Evolutionary conservation across 2,329 filamentous ascomycete genomes (phyloP).

Genomic region (Xylaria sp.): DNA sequence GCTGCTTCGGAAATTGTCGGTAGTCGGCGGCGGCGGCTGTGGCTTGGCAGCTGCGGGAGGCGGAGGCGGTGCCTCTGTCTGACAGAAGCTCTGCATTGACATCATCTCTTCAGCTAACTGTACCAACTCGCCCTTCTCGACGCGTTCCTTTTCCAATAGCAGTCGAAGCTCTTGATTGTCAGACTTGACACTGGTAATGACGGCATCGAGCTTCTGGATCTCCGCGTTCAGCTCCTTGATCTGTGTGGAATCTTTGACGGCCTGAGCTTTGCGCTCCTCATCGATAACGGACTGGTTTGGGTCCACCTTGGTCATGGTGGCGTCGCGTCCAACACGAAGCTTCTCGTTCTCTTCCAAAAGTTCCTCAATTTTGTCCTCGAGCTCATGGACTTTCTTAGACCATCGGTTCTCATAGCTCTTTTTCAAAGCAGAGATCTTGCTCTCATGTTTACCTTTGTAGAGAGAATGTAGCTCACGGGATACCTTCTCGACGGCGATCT

Average conservation of each 20-base stretch:
- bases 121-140: slow-evolving; percentile 86
- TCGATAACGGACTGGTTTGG: slow-evolving; percentile 57
- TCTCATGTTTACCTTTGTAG: slow-evolving; percentile 98
- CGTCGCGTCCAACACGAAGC: slow-evolving; percentile 72
- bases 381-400: slow-evolving; percentile 85
- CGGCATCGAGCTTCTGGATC: slow-evolving; percentile 77
- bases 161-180: slow-evolving; percentile 74
- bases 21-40: slow-evolving; percentile 8
- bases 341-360: slow-evolving; percentile 79
- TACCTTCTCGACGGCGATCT: slow-evolving; percentile 87
- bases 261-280: slow-evolving; percentile 59
- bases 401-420: slow-evolving; percentile 85
- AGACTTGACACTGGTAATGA: slow-evolving; percentile 73
- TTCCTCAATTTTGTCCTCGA: slow-evolving; percentile 76
- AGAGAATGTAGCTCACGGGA: slow-evolving; percentile 91
- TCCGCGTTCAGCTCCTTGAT: slow-evolving; percentile 77
- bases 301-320: slow-evolving; percentile 69
- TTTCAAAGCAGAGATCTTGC: slow-evolving; percentile 90
- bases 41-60: slow-evolving; percentile 28
- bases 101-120: slow-evolving; percentile 87
- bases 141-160: slow-evolving; percentile 77
- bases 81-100: slow-evolving; percentile 66
- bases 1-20: slow-evolving; percentile 63
- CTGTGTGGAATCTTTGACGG: slow-evolving; percentile 72
- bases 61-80: slow-evolving; percentile 40